Percentiles rank a stretch among this genome's conserved stretches.
Conservation (phyloP, 805 yeast species). For the Kodamaea hsintzibuensis region DNA sequence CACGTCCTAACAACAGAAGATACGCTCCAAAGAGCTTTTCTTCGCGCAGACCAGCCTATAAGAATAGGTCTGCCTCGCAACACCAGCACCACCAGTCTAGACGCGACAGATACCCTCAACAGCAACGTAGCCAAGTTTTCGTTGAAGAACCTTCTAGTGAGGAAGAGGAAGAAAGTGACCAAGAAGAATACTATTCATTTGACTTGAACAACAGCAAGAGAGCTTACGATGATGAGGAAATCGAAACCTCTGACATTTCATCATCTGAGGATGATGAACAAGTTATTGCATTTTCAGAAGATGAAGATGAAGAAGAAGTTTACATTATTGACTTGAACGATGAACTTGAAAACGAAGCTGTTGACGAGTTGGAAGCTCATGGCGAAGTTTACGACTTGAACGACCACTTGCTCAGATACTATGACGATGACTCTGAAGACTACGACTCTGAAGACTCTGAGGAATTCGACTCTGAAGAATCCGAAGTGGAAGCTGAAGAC, state of each 20-base stretch:
- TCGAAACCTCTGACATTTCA: neutral
- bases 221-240: slow-evolving; percentile 15
- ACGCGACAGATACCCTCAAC: slow-evolving; percentile 23
- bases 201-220: slow-evolving; percentile 24
- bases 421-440: slow-evolving; percentile 15
- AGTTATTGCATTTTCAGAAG: slow-evolving; percentile 23
- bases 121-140: slow-evolving; percentile 22
- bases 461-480: slow-evolving; percentile 8
- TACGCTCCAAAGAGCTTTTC: slow-evolving; percentile 23
- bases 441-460: slow-evolving; percentile 13
- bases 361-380: slow-evolving; percentile 23
- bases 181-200: slow-evolving; percentile 32
- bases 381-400: slow-evolving; percentile 25
- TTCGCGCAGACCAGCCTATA: slow-evolving; percentile 12
- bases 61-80: neutral
- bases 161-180: slow-evolving; percentile 24
- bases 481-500: slow-evolving; percentile 5
- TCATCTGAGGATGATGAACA: slow-evolving; percentile 15
- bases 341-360: slow-evolving; percentile 32
- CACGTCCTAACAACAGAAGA: slow-evolving; percentile 9
- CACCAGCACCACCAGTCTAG: slow-evolving; percentile 8
- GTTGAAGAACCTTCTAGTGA: slow-evolving; percentile 47
- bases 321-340: slow-evolving; percentile 33
- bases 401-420: slow-evolving; percentile 25
- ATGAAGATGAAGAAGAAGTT: slow-evolving; percentile 16